These are phyloP conservation scores for Septoria petroselini DNA, from an alignment of 2,329 filamentous ascomycete species.

Conservation along the genomic window DNA sequence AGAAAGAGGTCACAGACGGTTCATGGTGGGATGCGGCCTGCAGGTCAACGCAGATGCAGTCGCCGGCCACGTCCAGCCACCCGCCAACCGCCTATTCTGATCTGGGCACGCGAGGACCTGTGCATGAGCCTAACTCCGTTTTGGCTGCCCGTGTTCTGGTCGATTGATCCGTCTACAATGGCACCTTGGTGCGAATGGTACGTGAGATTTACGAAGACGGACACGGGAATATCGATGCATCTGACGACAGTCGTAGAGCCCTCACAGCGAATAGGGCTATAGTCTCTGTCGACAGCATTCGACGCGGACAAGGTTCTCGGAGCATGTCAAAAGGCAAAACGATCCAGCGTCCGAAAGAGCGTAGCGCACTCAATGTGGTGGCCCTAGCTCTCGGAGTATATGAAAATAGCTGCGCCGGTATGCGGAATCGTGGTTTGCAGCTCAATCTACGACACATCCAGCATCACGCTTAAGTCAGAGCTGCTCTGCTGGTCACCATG, in stretches of 20 bases:
- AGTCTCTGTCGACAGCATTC: neutral
- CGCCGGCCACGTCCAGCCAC: slow-evolving; percentile 1
- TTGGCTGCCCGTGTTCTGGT: too few species aligned
- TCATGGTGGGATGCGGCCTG: slow-evolving; percentile 9
- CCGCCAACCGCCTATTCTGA: slow-evolving; percentile 1
- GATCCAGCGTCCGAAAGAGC: slow-evolving; percentile 4
- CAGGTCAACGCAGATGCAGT: slow-evolving; percentile 15
- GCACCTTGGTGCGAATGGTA: neutral
- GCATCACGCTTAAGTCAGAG: slow-evolving; percentile 9
- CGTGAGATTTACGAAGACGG: neutral
- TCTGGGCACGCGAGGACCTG: neutral
- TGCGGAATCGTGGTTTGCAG: slow-evolving; percentile 4
- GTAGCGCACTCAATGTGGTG: slow-evolving; percentile 4
- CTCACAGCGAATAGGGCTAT: too few species aligned
- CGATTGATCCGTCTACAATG: too few species aligned
- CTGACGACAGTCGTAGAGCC: neutral
- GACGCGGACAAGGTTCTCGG: neutral
- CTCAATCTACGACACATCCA: slow-evolving; percentile 12
- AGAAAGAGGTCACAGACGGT: slow-evolving; percentile 8
- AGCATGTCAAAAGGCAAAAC: neutral
- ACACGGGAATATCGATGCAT: neutral
- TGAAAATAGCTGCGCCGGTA: slow-evolving; percentile 13
- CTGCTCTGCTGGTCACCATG: slow-evolving; percentile 11
- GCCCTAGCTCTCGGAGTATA: slow-evolving; percentile 9
- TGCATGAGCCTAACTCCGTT: slow-evolving; percentile 8